These are phyloP conservation scores for Colletotrichum sp. DNA, from an alignment of 2,329 filamentous ascomycete genomes.

Conservation along the genomic window DNA sequence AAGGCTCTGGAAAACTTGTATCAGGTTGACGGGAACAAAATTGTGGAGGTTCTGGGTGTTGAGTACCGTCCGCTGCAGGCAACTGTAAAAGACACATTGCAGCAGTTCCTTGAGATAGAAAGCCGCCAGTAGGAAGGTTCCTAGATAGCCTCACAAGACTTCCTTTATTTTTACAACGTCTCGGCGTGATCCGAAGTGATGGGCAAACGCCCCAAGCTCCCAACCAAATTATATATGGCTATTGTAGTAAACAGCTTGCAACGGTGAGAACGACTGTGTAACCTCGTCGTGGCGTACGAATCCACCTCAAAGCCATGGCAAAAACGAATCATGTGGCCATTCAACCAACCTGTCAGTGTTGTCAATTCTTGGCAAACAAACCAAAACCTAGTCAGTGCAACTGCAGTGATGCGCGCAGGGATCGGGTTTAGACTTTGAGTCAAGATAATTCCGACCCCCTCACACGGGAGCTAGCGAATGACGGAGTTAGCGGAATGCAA, in stretches of 20 bases:
- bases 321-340: fast-evolving
- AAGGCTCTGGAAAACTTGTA: not conserved
- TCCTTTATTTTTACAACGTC: not conserved
- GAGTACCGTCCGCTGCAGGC: slow-evolving; percentile 34
- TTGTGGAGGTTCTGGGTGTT: slow-evolving; percentile 34
- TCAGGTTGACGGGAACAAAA: slow-evolving; percentile 27
- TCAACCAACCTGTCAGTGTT: not conserved
- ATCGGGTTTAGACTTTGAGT: not conserved
- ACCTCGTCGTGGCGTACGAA: too few species aligned
- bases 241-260: fast-evolving
- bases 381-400: not conserved
- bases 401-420: not conserved
- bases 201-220: not conserved
- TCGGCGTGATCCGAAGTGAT: not conserved
- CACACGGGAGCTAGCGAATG: not conserved
- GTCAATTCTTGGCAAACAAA: not conserved
- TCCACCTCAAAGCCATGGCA: fast-evolving
- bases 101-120: slow-evolving; percentile 35
- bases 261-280: not conserved
- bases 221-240: fast-evolving
- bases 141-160: not conserved
- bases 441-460: not conserved
- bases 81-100: slow-evolving; percentile 32
- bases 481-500: not conserved
- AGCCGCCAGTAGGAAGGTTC: not conserved